Conservation (phyloP, 2,329 filamentous ascomycete genomes). For the Bipolaris cookei region DNA sequence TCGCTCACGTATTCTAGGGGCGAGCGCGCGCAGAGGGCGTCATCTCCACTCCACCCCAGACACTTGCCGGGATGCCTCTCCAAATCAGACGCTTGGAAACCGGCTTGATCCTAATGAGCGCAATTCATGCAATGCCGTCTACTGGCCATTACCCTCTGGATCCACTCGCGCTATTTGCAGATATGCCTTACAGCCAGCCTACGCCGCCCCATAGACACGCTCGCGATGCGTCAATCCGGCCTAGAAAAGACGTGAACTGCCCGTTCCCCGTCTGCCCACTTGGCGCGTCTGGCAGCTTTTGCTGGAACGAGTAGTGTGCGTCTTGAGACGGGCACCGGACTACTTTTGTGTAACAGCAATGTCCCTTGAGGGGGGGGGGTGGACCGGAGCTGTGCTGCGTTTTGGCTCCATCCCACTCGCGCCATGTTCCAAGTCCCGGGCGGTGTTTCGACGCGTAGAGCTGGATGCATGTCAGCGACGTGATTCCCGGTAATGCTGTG, state of each 20-base stretch:
- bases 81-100: conserved; percentile 9
- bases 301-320: conserved; percentile 4
- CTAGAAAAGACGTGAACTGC: conserved; percentile 9
- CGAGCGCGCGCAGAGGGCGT: conserved; percentile 22
- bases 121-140: not conserved
- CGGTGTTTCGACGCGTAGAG: conserved; percentile 31
- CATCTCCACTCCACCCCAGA: conserved; percentile 19
- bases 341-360: conserved; percentile 2
- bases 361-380: conserved; percentile 6
- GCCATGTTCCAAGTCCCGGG: not conserved
- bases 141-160: conserved; percentile 8
- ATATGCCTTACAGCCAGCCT: not conserved
- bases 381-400: not conserved
- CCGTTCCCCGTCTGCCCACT: not conserved
- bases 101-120: conserved; percentile 3
- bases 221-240: conserved; percentile 3
- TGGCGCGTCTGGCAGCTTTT: conserved; percentile 18
- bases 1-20: conserved; percentile 23
- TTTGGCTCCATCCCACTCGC: not conserved
- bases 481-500: conserved; percentile 17
- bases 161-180: conserved; percentile 11
- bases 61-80: conserved; percentile 20
- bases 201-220: not conserved
- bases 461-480: conserved; percentile 15
- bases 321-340: conserved; percentile 4